phyloP scores from a whole-genome alignment of 2,329 filamentous ascomycete genomes.

The Rugonectria rugulosa region DNA sequence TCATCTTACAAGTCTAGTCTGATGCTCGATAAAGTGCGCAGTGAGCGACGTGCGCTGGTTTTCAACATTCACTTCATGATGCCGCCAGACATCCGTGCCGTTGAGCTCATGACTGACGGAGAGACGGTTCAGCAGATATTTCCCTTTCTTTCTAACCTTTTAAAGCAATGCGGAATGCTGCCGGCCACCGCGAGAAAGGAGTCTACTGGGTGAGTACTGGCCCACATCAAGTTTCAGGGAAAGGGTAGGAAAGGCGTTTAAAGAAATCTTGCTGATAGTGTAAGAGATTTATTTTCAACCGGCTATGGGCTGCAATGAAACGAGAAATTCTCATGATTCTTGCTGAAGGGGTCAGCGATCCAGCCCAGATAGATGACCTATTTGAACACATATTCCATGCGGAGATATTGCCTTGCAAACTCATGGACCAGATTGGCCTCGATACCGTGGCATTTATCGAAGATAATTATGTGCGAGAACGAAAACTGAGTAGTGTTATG shows the following conservation, averaged over 20 bases:
- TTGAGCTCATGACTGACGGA: slow-evolving; percentile 63
- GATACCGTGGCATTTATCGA: slow-evolving; percentile 64
- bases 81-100: slow-evolving; percentile 52
- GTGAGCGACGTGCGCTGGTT: slow-evolving; percentile 46
- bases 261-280: too few species aligned
- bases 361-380: slow-evolving; percentile 55
- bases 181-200: slow-evolving; percentile 54
- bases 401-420: not conserved
- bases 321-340: slow-evolving; percentile 58
- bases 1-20: slow-evolving; percentile 60
- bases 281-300: slow-evolving; percentile 65
- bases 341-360: slow-evolving; percentile 56
- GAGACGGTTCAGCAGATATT: slow-evolving; percentile 52
- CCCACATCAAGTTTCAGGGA: too few species aligned
- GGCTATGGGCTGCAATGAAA: slow-evolving; percentile 65
- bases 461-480: slow-evolving; percentile 59
- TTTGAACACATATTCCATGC: slow-evolving; percentile 50
- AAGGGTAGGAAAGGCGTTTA: too few species aligned
- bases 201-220: slow-evolving; percentile 60
- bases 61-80: slow-evolving; percentile 62
- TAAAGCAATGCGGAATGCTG: slow-evolving; percentile 48
- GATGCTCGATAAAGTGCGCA: slow-evolving; percentile 53
- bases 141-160: slow-evolving; percentile 51
- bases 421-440: slow-evolving; percentile 50
- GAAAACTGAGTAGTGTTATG: slow-evolving; percentile 48